Evolutionary conservation across 1,284 basidiomycete species (phyloP).

Genomic region (Chiua sp.): DNA sequence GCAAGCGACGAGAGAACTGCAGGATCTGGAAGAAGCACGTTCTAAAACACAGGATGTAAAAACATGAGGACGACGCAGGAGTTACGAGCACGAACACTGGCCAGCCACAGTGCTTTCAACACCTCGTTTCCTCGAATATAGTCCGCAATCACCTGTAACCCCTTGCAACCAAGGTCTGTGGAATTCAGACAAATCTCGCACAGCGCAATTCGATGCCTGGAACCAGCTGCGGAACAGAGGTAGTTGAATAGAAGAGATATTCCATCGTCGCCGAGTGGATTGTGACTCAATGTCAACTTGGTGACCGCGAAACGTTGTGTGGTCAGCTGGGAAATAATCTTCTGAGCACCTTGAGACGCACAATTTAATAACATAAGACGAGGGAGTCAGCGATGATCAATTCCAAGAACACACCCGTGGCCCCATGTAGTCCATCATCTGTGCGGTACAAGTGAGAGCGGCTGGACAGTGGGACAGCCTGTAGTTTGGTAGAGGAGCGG

Average conservation of each 20-base stretch:
- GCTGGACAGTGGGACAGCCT: constrained; percentile 14
- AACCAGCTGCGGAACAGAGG: constrained; percentile 53
- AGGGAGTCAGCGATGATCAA: background rate
- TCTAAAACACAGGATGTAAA: constrained; percentile 25
- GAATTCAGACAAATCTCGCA: constrained; percentile 61
- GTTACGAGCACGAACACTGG: constrained; percentile 52
- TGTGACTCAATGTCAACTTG: constrained; percentile 61
- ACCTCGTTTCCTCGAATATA: constrained; percentile 55
- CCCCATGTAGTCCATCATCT: constrained; percentile 28
- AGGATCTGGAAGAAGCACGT: constrained; percentile 29
- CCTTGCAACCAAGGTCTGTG: constrained; percentile 59
- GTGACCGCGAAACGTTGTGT: constrained; percentile 47
- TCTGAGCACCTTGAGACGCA: constrained; percentile 43
- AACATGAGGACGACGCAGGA: background rate
- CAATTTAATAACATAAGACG: constrained; percentile 4
- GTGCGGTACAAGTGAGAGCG: constrained; percentile 24
- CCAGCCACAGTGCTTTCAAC: constrained; percentile 56
- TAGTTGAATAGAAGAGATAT: constrained; percentile 59
- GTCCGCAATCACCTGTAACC: constrained; percentile 55
- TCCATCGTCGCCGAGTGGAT: constrained; percentile 64
- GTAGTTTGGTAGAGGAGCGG: constrained; percentile 3
- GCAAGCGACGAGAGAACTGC: constrained; percentile 34
- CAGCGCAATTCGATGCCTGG: constrained; percentile 47
- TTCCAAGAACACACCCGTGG: constrained; percentile 17
- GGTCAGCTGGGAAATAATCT: constrained; percentile 51